These are phyloP conservation scores for Candida buenavistaensis DNA, from an alignment of 1,139 yeast genomes.

Conservation along the genomic window DNA sequence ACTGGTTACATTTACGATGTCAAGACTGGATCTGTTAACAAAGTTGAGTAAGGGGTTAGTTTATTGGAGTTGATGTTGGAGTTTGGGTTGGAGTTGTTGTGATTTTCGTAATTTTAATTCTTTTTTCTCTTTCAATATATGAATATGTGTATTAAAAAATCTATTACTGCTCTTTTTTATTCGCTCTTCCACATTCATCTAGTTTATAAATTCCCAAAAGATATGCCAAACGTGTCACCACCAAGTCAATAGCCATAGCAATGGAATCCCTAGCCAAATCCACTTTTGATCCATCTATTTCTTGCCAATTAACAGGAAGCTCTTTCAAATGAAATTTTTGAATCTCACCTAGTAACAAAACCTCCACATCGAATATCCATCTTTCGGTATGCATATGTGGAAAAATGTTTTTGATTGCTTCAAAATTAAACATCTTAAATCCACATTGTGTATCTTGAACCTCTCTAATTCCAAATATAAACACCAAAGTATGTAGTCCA, in stretches of 20 bases:
- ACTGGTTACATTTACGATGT: slow-evolving; percentile 42
- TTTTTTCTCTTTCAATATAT: not conserved
- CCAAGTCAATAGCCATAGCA: slow-evolving; percentile 93
- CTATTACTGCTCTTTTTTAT: slow-evolving; percentile 15
- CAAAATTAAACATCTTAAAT: slow-evolving; percentile 81
- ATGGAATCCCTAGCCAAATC: slow-evolving; percentile 89
- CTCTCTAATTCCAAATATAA: slow-evolving; percentile 80
- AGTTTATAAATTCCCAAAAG: slow-evolving; percentile 73
- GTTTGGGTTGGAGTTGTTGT: not conserved
- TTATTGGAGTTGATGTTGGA: too few species aligned
- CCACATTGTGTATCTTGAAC: slow-evolving; percentile 97
- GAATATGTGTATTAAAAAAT: not conserved
- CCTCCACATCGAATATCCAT: slow-evolving; percentile 97
- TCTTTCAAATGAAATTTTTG: slow-evolving; percentile 69
- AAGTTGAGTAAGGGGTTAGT: slow-evolving; percentile 14
- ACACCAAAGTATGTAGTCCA: slow-evolving; percentile 84
- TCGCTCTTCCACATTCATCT: slow-evolving; percentile 27
- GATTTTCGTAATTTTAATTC: too few species aligned
- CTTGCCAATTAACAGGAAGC: slow-evolving; percentile 94
- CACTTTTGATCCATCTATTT: slow-evolving; percentile 91
- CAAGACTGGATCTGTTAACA: slow-evolving; percentile 29
- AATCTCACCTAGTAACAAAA: slow-evolving; percentile 74
- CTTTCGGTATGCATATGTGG: slow-evolving; percentile 96
- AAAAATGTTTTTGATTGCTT: slow-evolving; percentile 64
- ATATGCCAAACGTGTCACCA: slow-evolving; percentile 88